These are phyloP conservation scores for Phytopythium montanum DNA, from an alignment of 352 stramenopile species.

Conservation along the genomic window DNA sequence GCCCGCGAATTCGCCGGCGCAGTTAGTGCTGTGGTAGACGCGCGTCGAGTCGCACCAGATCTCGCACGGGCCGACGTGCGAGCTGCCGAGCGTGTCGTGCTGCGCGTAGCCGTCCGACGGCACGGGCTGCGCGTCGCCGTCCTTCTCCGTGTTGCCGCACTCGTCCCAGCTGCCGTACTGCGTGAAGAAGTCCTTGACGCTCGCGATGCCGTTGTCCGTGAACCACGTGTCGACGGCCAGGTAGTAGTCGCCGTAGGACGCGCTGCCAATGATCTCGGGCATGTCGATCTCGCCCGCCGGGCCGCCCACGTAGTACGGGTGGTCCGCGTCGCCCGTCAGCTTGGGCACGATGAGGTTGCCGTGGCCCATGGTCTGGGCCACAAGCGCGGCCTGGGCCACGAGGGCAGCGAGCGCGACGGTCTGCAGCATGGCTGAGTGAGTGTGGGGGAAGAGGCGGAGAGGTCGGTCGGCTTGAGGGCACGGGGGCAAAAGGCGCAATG, in stretches of 20 bases:
- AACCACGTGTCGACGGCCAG: slow-evolving; percentile 22
- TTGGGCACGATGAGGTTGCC: slow-evolving; percentile 26
- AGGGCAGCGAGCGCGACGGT: slow-evolving; percentile 11
- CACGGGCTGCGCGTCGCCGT: slow-evolving; percentile 12
- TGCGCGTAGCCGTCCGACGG: slow-evolving; percentile 10
- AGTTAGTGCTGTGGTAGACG: slow-evolving; percentile 30
- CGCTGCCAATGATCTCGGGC: slow-evolving; percentile 18
- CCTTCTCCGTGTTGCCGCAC: slow-evolving; percentile 24
- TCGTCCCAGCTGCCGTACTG: slow-evolving; percentile 17
- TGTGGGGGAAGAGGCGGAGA: background rate
- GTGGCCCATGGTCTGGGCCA: slow-evolving; percentile 13
- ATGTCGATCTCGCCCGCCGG: slow-evolving; percentile 23
- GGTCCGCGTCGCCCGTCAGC: slow-evolving; percentile 11
- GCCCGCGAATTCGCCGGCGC: slow-evolving; percentile 19
- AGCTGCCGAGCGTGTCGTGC: slow-evolving; percentile 15
- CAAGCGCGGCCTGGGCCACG: slow-evolving; percentile 13
- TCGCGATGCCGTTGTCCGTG: slow-evolving; percentile 22
- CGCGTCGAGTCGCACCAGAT: slow-evolving; percentile 41
- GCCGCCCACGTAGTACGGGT: slow-evolving; percentile 20
- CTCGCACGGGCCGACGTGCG: slow-evolving; percentile 18
- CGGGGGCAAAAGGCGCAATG: slow-evolving; percentile 4
- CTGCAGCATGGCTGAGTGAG: slow-evolving; percentile 15
- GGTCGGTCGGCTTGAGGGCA: background rate
- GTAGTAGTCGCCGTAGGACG: slow-evolving; percentile 23
- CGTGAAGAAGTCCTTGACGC: slow-evolving; percentile 23